Conservation (phyloP, 2,329 filamentous ascomycete genomes). For the Zasmidium angulare region DNA sequence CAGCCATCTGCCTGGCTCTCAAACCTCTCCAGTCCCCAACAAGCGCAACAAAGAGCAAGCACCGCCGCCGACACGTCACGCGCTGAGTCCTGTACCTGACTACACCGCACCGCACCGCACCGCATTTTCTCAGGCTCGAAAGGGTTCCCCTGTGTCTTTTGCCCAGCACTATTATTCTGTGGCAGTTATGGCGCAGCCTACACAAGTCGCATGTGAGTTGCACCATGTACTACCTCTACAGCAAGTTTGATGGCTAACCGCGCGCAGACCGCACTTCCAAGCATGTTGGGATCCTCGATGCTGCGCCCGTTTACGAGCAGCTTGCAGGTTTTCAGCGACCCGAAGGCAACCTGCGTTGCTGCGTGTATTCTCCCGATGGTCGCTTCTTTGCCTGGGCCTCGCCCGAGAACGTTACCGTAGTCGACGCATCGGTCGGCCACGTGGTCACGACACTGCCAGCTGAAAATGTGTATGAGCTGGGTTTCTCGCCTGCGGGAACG, state of each 20-base stretch:
- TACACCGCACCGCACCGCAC: not conserved
- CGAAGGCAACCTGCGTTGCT: slow-evolving; percentile 92
- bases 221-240: not conserved
- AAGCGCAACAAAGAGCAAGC: slow-evolving; percentile 21
- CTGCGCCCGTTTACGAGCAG: slow-evolving; percentile 81
- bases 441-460: slow-evolving; percentile 73
- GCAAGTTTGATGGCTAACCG: slow-evolving; percentile 11
- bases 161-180: not conserved
- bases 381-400: slow-evolving; percentile 95
- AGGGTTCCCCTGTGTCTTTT: not conserved
- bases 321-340: slow-evolving; percentile 79
- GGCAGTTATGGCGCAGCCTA: slow-evolving; percentile 79
- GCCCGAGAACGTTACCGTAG: slow-evolving; percentile 78
- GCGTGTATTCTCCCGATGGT: slow-evolving; percentile 91
- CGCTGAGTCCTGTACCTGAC: not conserved
- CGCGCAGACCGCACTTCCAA: slow-evolving; percentile 84
- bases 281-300: slow-evolving; percentile 90
- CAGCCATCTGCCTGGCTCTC: slow-evolving; percentile 20
- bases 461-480: slow-evolving; percentile 86
- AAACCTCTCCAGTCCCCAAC: slow-evolving; percentile 1
- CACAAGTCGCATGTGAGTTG: slow-evolving; percentile 84
- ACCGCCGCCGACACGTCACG: not conserved
- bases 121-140: not conserved
- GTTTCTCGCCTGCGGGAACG: slow-evolving; percentile 88
- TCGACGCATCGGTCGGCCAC: slow-evolving; percentile 76